phyloP scores from a whole-genome alignment of 805 yeast genomes.

The Saccharomycopsis fodiens region DNA sequence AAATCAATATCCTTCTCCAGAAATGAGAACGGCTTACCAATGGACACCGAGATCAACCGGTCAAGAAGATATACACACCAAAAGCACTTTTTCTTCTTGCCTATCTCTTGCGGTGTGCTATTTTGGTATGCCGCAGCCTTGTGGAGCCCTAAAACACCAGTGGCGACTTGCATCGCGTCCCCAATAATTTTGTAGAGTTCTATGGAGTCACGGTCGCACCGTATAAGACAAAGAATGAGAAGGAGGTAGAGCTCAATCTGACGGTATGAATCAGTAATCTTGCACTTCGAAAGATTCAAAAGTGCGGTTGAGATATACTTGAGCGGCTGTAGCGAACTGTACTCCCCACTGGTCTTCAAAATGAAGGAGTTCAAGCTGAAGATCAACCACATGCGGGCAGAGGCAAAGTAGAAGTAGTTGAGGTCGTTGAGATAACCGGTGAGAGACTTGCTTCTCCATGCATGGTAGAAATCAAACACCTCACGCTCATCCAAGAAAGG shows the following conservation, averaged over 20 bases:
- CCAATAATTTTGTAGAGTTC: conserved; percentile 45
- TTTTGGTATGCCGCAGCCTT: conserved; percentile 30
- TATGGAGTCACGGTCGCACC: conserved; percentile 55
- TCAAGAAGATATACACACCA: conserved; percentile 62
- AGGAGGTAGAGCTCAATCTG: conserved; percentile 46
- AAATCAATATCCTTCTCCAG: conserved; percentile 41
- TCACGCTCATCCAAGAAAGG: conserved; percentile 49
- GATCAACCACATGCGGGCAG: conserved; percentile 50
- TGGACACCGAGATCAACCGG: conserved; percentile 53
- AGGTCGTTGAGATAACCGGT: conserved; percentile 31
- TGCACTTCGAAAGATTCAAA: conserved; percentile 43
- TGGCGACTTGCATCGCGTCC: conserved; percentile 44
- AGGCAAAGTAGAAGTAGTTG: conserved; percentile 42
- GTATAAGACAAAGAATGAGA: conserved; percentile 45
- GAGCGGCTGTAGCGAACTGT: conserved; percentile 46
- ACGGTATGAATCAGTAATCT: conserved; percentile 27
- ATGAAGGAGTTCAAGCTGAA: conserved; percentile 45
- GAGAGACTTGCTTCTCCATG: conserved; percentile 33
- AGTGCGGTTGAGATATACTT: conserved; percentile 54
- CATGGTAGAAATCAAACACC: conserved; percentile 41
- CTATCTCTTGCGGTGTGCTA: conserved; percentile 24
- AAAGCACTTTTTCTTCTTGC: conserved; percentile 45
- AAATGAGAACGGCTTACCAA: conserved; percentile 50
- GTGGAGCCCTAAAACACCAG: conserved; percentile 29
- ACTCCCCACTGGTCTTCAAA: conserved; percentile 49